Evolutionary conservation across 179 eudicot species (phyloP).

Genomic region (Heliamphora pulchella): DNA sequence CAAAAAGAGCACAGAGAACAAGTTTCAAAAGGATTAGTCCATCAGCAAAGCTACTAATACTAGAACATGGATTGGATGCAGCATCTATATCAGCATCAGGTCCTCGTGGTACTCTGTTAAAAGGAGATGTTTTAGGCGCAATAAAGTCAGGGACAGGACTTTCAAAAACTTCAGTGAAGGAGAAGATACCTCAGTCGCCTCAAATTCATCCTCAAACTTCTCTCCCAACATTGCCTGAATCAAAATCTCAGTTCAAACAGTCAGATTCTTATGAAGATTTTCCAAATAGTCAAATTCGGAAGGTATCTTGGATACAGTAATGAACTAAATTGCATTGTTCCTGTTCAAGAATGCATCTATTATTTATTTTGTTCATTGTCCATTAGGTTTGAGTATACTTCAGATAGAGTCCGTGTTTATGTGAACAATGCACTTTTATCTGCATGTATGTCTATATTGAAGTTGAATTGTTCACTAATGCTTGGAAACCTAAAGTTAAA

Average conservation of each 20-base stretch:
- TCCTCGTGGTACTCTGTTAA: conserved; percentile 86
- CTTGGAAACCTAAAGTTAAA: not conserved
- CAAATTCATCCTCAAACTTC: conserved; percentile 29
- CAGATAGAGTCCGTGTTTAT: not conserved
- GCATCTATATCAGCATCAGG: conserved; percentile 77
- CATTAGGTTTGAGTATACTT: not conserved
- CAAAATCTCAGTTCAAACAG: conserved; percentile 29
- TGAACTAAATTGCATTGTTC: not conserved
- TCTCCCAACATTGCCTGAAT: conserved; percentile 27
- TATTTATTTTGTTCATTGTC: not conserved
- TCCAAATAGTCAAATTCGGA: conserved; percentile 94
- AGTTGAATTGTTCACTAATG: not conserved
- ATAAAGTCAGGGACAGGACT: conserved; percentile 70
- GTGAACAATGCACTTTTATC: not conserved
- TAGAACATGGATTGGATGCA: conserved; percentile 67
- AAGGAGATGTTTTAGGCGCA: conserved; percentile 89
- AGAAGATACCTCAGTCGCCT: conserved; percentile 36
- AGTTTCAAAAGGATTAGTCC: conserved; percentile 73
- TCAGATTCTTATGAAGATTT: conserved; percentile 55
- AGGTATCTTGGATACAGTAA: conserved; percentile 39
- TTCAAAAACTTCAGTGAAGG: conserved; percentile 31
- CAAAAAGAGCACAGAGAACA: conserved; percentile 28
- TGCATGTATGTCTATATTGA: not conserved
- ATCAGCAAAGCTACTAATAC: conserved; percentile 75
- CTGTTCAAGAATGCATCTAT: conserved; percentile 2